These are phyloP conservation scores for Alloteropsis semialata DNA, from an alignment of 176 grass and related monocot genomes.

Conservation along the genomic window DNA sequence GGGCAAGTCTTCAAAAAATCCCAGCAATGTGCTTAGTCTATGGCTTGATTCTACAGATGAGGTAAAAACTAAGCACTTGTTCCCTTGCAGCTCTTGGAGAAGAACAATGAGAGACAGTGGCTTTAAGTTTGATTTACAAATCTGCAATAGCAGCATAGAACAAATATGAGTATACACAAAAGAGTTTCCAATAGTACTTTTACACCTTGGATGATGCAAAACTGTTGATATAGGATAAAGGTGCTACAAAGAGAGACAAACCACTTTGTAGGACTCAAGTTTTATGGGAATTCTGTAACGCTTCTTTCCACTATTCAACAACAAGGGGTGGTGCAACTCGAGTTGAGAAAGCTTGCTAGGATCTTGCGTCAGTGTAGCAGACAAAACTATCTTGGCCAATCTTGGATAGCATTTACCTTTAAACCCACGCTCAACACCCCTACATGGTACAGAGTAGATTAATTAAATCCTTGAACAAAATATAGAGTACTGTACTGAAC, in stretches of 20 bases:
- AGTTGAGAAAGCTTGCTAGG: constrained; percentile 98
- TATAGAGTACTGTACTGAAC: background rate
- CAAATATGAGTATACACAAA: background rate
- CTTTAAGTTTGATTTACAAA: constrained; percentile 92
- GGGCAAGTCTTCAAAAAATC: constrained; percentile 73
- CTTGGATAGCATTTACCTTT: constrained; percentile 89
- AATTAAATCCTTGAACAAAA: constrained; percentile 14
- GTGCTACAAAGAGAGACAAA: constrained; percentile 17
- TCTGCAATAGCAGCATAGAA: constrained; percentile 37
- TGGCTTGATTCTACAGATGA: constrained; percentile 91
- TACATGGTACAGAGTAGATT: constrained; percentile 31
- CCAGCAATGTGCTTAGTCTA: constrained; percentile 78
- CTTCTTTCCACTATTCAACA: constrained; percentile 88
- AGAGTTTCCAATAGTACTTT: background rate
- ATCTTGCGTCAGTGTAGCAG: constrained; percentile 95
- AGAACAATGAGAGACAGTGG: constrained; percentile 76
- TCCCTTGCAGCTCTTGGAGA: constrained; percentile 67
- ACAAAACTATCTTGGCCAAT: constrained; percentile 79
- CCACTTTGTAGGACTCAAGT: constrained; percentile 84
- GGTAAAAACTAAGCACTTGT: constrained; percentile 90
- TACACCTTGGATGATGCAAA: background rate
- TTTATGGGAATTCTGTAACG: constrained; percentile 76
- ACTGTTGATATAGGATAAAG: background rate
- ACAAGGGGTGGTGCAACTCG: constrained; percentile 77
- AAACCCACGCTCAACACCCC: constrained; percentile 72